Percentiles rank a stretch among this genome's conserved stretches.
These are phyloP conservation scores for Beverwykella pulmonaria DNA, from an alignment of 495 filamentous ascomycete genomes.

Conservation along the genomic window DNA sequence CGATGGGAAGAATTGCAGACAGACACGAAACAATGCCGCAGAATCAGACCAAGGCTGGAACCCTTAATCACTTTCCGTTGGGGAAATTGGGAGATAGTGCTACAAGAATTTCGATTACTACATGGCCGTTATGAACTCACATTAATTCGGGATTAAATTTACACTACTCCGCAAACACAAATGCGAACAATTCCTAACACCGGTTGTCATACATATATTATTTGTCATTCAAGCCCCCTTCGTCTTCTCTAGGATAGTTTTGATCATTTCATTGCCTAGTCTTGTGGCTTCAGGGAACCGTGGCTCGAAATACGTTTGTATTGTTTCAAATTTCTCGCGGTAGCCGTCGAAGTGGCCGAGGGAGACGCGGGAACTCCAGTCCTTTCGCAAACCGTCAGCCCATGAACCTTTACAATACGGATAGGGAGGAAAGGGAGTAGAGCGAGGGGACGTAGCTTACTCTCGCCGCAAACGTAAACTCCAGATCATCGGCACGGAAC, in stretches of 20 bases:
- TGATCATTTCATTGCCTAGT: conserved; percentile 96
- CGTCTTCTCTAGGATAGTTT: conserved; percentile 86
- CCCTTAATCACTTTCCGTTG: no score
- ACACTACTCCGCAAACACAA: not conserved
- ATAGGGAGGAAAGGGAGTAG: not conserved
- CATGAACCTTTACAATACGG: no score
- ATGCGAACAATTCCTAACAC: no score
- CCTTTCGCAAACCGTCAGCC: conserved; percentile 45
- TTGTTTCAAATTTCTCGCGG: conserved; percentile 82
- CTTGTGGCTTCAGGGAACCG: conserved; percentile 81
- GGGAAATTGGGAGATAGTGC: no score
- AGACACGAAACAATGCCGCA: no score
- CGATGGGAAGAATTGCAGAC: no score
- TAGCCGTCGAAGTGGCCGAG: conserved; percentile 91
- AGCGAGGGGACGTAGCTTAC: conserved; percentile 47
- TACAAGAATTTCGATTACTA: no score
- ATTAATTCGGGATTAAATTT: no score
- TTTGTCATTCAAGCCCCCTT: not conserved
- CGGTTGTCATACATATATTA: not conserved
- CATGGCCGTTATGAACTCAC: no score
- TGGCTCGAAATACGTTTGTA: conserved; percentile 87
- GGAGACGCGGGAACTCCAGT: conserved; percentile 90
- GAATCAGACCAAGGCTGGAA: no score
- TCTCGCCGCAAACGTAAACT: conserved; percentile 94
- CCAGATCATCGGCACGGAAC: conserved; percentile 87